phyloP scores from a whole-genome alignment of 2,329 filamentous ascomycete species.

The Aspergillus pseudoglaucus region DNA sequence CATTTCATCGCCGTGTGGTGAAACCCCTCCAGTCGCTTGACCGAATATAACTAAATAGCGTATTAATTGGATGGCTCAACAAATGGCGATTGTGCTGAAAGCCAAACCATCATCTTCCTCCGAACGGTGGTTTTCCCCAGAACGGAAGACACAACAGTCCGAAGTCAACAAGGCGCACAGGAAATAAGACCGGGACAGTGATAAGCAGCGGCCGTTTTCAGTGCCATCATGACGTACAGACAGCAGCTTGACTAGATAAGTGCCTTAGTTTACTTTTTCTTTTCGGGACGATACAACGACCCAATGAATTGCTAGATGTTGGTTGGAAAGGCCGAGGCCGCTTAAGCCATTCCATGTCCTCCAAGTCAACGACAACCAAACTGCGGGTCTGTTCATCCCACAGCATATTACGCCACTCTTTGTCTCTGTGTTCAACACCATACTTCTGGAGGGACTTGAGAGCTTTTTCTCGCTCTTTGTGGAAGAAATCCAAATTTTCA shows the following conservation, averaged over 20 bases:
- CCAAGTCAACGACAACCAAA: no score
- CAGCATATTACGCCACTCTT: no score
- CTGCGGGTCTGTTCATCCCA: no score
- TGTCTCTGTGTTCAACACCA: no score
- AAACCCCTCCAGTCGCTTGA: no score
- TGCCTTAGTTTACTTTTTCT: background rate
- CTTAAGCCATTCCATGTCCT: constrained; percentile 15
- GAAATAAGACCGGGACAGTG: background rate
- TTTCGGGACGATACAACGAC: background rate
- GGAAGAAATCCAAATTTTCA: no score
- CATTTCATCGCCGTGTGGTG: no score
- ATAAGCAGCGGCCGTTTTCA: background rate
- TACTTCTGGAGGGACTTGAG: no score
- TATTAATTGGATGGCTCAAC: background rate
- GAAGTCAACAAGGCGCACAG: background rate
- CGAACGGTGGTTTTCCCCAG: background rate
- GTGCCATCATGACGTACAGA: background rate
- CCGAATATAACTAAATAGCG: background rate
- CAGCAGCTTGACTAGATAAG: background rate
- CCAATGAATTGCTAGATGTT: no score
- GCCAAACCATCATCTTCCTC: background rate
- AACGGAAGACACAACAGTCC: background rate
- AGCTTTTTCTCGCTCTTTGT: no score
- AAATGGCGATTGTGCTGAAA: background rate
- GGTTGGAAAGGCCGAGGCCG: constrained; percentile 7